Conservation (phyloP, 495 filamentous ascomycete genomes). For the Aspergillus taichungensis region DNA sequence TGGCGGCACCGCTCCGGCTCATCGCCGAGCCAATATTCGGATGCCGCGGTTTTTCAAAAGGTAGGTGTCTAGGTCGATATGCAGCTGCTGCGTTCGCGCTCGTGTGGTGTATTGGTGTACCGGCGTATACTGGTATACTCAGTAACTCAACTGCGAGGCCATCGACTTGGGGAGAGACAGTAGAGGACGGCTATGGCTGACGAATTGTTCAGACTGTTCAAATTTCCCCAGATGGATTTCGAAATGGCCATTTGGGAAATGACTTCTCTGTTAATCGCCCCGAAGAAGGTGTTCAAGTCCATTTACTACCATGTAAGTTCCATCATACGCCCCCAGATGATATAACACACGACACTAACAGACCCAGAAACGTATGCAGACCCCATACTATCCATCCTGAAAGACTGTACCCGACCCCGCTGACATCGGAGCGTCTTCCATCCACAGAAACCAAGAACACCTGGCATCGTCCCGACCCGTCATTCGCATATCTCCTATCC, state of each 20-base stretch:
- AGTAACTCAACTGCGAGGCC: not conserved
- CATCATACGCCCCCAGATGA: not conserved
- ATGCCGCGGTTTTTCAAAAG: constrained; percentile 52
- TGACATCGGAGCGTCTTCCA: constrained; percentile 6
- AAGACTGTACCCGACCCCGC: not conserved
- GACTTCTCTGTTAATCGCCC: constrained; percentile 62
- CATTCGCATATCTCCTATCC: constrained; percentile 68
- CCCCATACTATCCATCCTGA: too few relatives aligned
- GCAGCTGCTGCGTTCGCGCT: not conserved
- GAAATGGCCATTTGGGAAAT: constrained; percentile 77
- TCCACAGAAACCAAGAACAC: constrained; percentile 64
- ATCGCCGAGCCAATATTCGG: constrained; percentile 43
- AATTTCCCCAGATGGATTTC: constrained; percentile 64
- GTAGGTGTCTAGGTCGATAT: constrained; percentile 13
- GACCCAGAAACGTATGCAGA: not conserved
- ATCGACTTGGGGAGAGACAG: not conserved
- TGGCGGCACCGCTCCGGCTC: constrained; percentile 39
- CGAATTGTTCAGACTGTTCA: constrained; percentile 41
- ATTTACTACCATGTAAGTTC: constrained; percentile 65
- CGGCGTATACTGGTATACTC: not conserved
- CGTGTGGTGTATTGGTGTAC: not conserved
- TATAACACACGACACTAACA: not conserved
- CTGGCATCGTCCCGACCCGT: constrained; percentile 68
- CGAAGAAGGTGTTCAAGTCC: constrained; percentile 68
- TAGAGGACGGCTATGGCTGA: constrained; percentile 1